Base-by-base conservation (phyloP, 164 flowering plant species). In the Malania oleifera region DNA sequence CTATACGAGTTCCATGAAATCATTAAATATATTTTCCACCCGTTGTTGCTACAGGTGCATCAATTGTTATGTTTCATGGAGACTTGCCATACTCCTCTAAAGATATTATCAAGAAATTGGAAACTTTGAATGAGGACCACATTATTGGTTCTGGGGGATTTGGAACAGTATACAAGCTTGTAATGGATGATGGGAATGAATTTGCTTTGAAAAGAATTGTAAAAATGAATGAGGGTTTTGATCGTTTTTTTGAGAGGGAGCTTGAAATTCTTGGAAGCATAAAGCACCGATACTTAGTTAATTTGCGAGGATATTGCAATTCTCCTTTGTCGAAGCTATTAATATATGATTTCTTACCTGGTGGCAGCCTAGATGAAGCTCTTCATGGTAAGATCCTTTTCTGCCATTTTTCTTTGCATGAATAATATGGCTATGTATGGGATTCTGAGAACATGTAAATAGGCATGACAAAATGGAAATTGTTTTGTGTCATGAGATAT, bases 201-300 rank as follows among this genome's bases (percentile, higher is more conserved):
- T 93, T 93, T 85, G 97, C 98, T 18, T 68, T 93, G 68, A 93
- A 93, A 73, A 82, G 82, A 77, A 93, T 93, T 69, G 69, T 86
- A 31, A 90, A 90, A 73, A 63, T 83, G 47, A 83, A 89, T 75
- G 97, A 84, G 52, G 86, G 91, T n/a, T 77, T 93, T 59, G 96
- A 90, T 76, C 86, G 91, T 0, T 86, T 84, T 63, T 93, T 93
- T 60, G 97, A 93, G 72, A 83, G 98, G 73, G 98, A 93, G 75
- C 97, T 93, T 65, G 98, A 86, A 65, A 90, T 93, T 67, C 91
- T 93, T 69, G 98, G 98, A 65, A 86, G 98, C 81, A 86, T 86
- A 63, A 90, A 93, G 67, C 96, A 93, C 63, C 79, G 95, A 15
- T 83, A 82, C 74, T 72, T 93, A 37, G 98, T 93, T 62, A 89